Evolutionary conservation across 202 grass and related monocot species (phyloP), one percentile per base, ranked within the genome.

Genomic region (Zizania palustris): DNA sequence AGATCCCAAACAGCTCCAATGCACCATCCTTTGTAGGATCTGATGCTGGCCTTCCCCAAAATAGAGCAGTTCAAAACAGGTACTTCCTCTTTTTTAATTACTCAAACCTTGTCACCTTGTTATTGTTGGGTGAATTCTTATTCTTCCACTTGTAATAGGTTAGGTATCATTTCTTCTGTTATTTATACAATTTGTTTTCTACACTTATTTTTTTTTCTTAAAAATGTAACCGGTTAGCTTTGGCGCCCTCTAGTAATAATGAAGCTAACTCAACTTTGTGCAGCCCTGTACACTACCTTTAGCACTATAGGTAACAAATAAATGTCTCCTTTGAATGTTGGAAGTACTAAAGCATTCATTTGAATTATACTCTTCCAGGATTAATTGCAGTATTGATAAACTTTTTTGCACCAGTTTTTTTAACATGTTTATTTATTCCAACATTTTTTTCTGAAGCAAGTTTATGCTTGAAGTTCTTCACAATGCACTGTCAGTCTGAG

Each of bases 41-140:
- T 62, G 75, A 88, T 65, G 64, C 78, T 82, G 75, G 72, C 55
- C 84, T 92, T 34, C 54, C 96, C 71, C 90, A 99, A 45, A 93
- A 87, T 61, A 89, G 88, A 83, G 69, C 78, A 56, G 79, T 82
- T 85, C 92, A 89, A 78, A 82, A 89, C 86, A 99, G 96, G 96
- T 99, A 96, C 48, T 21, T 42, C 14, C 12, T 60, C 54, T 60
- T 85, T 69, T 74, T 43, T 44, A 65, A 71, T 49, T 3, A 69
- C 40, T 81, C 40, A 60, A 78, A 68, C 75, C 72, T 69, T 81
- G 51, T 67, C 2, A 28, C 28, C 28, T 28, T 28, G 28, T 28
- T 28, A 69, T 16, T 71, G 45, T 69, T 70, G 22, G 35, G 45
- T 22, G 36, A 33, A 19, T 21, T 37, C 71, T 62, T 65, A 57